These are phyloP conservation scores for Lentinula sp. DNA, from an alignment of 768 basidiomycete genomes.

Conservation along the genomic window DNA sequence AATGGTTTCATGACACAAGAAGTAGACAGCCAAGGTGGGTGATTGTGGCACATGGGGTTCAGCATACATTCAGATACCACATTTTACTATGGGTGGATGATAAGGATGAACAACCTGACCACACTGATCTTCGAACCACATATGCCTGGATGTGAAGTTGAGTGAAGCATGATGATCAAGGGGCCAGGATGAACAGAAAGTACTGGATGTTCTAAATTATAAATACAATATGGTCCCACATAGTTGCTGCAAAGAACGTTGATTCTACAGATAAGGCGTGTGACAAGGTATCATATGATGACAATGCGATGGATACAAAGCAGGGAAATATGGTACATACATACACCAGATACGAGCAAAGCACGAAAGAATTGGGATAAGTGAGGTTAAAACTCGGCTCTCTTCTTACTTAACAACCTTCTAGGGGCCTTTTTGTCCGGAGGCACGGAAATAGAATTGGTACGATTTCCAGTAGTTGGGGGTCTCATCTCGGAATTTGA, in stretches of 20 bases:
- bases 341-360: background rate
- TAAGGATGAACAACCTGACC: constrained; percentile 16
- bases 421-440: constrained; percentile 25
- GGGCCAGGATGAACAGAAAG: too few relatives aligned
- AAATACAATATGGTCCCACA: too few relatives aligned
- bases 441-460: background rate
- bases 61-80: constrained; percentile 11
- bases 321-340: background rate
- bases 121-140: constrained; percentile 10
- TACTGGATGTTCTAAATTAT: too few relatives aligned
- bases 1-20: constrained; percentile 16
- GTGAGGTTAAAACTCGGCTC: constrained; percentile 23
- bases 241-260: too few relatives aligned
- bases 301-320: background rate
- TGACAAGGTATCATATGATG: background rate
- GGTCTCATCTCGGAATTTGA: constrained; percentile 1
- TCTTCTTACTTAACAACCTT: constrained; percentile 38
- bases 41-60: background rate
- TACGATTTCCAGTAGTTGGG: background rate
- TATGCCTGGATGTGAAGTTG: background rate
- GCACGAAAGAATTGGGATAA: background rate
- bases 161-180: too few relatives aligned
- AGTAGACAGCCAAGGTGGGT: constrained; percentile 15
- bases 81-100: constrained; percentile 19
- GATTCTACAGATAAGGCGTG: background rate